Base-by-base conservation (phyloP, 768 basidiomycete genomes). In the Leccinum subgranulosum region DNA sequence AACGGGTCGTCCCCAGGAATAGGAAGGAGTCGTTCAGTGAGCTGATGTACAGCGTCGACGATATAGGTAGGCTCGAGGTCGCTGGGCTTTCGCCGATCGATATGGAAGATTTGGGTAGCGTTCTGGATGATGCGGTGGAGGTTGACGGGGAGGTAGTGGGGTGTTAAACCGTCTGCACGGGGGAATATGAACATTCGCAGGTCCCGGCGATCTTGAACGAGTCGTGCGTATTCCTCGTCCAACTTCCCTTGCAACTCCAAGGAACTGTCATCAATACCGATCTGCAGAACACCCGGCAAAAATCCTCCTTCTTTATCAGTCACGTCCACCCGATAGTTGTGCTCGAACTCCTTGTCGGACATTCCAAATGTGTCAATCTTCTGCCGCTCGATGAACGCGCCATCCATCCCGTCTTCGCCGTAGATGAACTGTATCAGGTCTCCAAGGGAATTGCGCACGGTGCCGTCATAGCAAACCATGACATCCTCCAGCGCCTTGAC, bases 361-460 rank as follows among this genome's bases (percentile, higher is more conserved):
- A 97, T 77, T 23, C 84, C 87, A 62, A 93, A 94, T 0, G 92
- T 93, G 63, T 96, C 93, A 53, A 98, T 87, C 53, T 83, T 88
- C 75, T 99, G 97, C 61, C 89, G 90, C 77, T 99, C 97, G 70
- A 99, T 97, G 73, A 87, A 95, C 0, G 94, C 93, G 58, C 92
- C 97, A 68, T 99, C 97, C 91, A 98, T 98, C 45, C 97, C 97
- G 67, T 99, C 97, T 70, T 99, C 97, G 29, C 97, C 97, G 62
- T 99, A 99, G 23, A 93, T 81, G 72, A 98, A 98, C 69, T 98
- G 95, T 27, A 99, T 82, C 36, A 99, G 84, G 73, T 98, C 95
- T 14, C 96, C 96, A 3, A 96, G 81, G 3, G 97, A 98, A 69
- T 99, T 99, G 54, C 97, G 85, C 23, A 98, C 96, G 0, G 97